These are phyloP conservation scores for Abortiporus biennis DNA, from an alignment of 1,284 basidiomycete genomes.

Conservation along the genomic window DNA sequence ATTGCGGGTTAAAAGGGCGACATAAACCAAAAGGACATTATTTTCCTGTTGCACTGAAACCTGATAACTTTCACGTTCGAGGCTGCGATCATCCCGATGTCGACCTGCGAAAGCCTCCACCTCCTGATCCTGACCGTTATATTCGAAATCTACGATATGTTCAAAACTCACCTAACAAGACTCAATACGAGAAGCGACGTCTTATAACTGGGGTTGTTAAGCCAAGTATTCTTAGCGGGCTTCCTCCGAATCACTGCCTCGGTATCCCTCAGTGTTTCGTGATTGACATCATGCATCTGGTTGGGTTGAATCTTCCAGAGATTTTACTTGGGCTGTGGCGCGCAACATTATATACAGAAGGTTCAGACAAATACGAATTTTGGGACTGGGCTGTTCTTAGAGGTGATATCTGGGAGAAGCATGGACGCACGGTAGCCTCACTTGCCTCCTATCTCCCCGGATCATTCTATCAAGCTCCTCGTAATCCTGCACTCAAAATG, in stretches of 20 bases:
- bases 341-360: constrained; percentile 13
- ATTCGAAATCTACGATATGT: constrained; percentile 4
- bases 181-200: constrained; percentile 9
- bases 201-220: constrained; percentile 18
- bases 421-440: constrained; percentile 12
- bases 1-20: constrained; percentile 26
- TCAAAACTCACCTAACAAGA: constrained; percentile 3
- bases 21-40: constrained; percentile 26
- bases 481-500: constrained; percentile 20
- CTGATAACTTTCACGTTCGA: not conserved
- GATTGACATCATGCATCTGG: constrained; percentile 20
- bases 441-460: constrained; percentile 14
- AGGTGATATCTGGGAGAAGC: constrained; percentile 10
- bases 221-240: constrained; percentile 15
- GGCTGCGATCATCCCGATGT: constrained; percentile 8
- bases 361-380: not conserved
- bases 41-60: constrained; percentile 18
- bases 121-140: not conserved
- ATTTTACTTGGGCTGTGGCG: constrained; percentile 15
- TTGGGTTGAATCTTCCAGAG: constrained; percentile 17
- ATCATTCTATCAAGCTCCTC: constrained; percentile 18
- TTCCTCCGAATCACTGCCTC: constrained; percentile 10
- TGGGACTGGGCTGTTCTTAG: constrained; percentile 16
- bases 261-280: constrained; percentile 13
- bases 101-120: not conserved